A percentile compares a stretch with the other conserved stretches of the same genome.
Conservation (phyloP, 768 basidiomycete genomes). For the Tricholoma bakamatsutake region DNA sequence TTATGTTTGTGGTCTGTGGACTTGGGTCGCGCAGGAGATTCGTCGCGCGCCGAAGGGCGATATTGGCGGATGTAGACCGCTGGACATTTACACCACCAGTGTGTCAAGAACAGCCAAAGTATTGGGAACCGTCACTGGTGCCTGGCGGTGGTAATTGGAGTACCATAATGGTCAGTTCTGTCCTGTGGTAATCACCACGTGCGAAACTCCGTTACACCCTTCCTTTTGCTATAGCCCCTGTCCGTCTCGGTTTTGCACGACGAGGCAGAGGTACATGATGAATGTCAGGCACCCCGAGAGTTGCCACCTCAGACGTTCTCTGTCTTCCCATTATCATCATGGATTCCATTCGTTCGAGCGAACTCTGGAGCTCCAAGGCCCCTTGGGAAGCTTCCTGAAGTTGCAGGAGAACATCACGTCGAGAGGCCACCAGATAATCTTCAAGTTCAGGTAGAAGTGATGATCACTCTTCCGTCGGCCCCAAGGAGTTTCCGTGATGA, state of each 20-base stretch:
- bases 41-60: constrained; percentile 20
- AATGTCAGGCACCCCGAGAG: not conserved
- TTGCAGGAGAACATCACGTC: not conserved
- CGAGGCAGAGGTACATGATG: not conserved
- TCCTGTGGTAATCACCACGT: not conserved
- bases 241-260: not conserved
- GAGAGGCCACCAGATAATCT: constrained; percentile 17
- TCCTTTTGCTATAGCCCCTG: not conserved
- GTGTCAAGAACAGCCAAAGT: constrained; percentile 7
- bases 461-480: constrained; percentile 42
- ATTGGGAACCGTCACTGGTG: constrained; percentile 12
- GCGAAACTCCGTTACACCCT: not conserved
- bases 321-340: constrained; percentile 7
- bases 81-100: not conserved
- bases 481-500: not conserved
- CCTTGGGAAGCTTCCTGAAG: not conserved
- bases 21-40: constrained; percentile 39
- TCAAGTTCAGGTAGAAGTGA: constrained; percentile 32
- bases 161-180: constrained; percentile 11
- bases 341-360: constrained; percentile 5
- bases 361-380: not conserved
- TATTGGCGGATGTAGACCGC: constrained; percentile 5
- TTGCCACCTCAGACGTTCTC: not conserved
- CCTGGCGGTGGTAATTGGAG: constrained; percentile 6
- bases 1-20: constrained; percentile 48